Evolutionary conservation across 352 stramenopile species (phyloP), one percentile per base, ranked within the genome.

Genomic region (Globisporangium irregulare): DNA sequence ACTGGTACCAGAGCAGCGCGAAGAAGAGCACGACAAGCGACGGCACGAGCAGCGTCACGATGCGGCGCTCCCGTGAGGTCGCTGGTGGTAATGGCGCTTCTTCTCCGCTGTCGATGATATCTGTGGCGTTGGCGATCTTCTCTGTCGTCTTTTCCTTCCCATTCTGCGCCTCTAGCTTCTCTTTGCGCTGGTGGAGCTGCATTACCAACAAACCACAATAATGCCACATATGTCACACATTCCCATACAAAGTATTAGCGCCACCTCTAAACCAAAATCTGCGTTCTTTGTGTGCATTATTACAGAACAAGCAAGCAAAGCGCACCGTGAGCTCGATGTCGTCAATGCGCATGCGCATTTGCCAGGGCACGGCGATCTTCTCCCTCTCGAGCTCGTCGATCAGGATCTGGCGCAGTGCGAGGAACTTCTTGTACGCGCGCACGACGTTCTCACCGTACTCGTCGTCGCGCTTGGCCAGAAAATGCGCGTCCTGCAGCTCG

Each of bases 281-380:
- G 5, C 38, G 38, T 14, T 15, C 38, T 46, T 6, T 22, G 15
- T 50, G 5, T 51, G 9, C 6, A 43, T 41, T 58, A 27, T 8
- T 6, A 12, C 12, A 20, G 25, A 9, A 22, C 20, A 38, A 18
- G 18, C 15, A 20, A 36, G 15, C 41, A 63, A 29, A 29, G 53
- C 82, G 32, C 54, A 95, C 87, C 75, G 87, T 93, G 46, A 92
- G 76, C 60, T 95, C 87, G 10, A 95, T 74, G 60, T 93, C 87
- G 65, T 93, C 84, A 65, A 93, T 90, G 58, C 84, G 88, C 80
- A 90, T 80, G 29, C 79, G 79, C 64, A 92, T 64, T 56, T 92
- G 81, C 83, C 81, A 92, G 4, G 83, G 81, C 25, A 92, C 81
- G 34, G 66, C 57, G 36, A 86, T 73, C 12, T 78, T 34, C 53